Evolutionary conservation across 371 early-diverging fungal species (phyloP).

Genomic region (Vittaforma corneae): DNA sequence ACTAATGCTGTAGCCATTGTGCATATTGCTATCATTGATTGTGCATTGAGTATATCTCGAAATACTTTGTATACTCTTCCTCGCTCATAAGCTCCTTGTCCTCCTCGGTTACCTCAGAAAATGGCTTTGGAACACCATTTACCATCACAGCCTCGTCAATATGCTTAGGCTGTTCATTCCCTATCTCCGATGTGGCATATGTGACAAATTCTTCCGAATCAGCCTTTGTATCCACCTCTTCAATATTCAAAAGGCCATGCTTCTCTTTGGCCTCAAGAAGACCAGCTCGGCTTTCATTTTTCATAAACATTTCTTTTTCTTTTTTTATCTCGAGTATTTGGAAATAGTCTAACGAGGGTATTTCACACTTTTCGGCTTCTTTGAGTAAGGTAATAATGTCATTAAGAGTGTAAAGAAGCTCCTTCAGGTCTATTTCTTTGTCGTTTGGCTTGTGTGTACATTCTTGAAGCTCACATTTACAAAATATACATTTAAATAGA

Average conservation of each 20-base stretch:
- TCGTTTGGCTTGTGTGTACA: slow-evolving; percentile 23
- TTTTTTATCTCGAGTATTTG: slow-evolving; percentile 45
- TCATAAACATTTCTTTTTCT: slow-evolving; percentile 7
- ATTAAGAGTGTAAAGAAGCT: slow-evolving; percentile 46
- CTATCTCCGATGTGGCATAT: slow-evolving; percentile 5
- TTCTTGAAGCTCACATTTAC: slow-evolving; percentile 54
- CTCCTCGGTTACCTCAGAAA: slow-evolving; percentile 56
- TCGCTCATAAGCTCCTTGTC: slow-evolving; percentile 59
- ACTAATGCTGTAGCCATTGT: no score
- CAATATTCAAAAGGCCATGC: slow-evolving; percentile 3
- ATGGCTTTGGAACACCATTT: slow-evolving; percentile 46
- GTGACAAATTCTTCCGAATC: not conserved
- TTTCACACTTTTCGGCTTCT: slow-evolving; percentile 50
- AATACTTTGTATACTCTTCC: slow-evolving; percentile 59
- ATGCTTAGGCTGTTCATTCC: not conserved
- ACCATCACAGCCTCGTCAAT: slow-evolving; percentile 42
- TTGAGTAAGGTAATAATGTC: slow-evolving; percentile 53
- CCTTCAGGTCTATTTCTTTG: slow-evolving; percentile 30
- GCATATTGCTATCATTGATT: no score
- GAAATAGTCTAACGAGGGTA: slow-evolving; percentile 54
- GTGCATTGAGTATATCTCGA: slow-evolving; percentile 51
- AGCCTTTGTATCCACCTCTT: not conserved
- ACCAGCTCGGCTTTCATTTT: not conserved
- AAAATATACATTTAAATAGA: slow-evolving; percentile 57
- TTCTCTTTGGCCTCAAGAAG: not conserved